Percentiles rank a stretch among this genome's conserved stretches.
Evolutionary conservation across 2,329 filamentous ascomycete genomes (phyloP).

Genomic region (Pyricularia sp.): DNA sequence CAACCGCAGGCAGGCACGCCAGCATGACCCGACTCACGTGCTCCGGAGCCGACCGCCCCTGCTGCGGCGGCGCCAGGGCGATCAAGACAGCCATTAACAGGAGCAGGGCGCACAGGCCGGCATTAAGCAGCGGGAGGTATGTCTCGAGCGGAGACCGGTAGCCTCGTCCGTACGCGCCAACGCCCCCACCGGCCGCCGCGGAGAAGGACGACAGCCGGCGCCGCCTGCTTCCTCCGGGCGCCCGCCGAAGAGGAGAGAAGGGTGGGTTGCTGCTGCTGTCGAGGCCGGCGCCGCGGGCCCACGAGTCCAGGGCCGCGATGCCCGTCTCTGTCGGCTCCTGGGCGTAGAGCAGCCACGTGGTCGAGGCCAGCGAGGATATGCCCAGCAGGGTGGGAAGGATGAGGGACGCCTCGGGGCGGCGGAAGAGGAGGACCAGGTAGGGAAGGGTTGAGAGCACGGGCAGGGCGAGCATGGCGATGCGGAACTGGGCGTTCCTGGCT

Average conservation of each 20-base stretch:
- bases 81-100: constrained; percentile 31
- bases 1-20: constrained; percentile 42
- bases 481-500: constrained; percentile 48
- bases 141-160: constrained; percentile 37
- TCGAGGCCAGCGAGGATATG: constrained; percentile 53
- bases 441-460: constrained; percentile 25
- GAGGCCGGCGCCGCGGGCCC: constrained; percentile 17
- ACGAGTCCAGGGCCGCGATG: constrained; percentile 37
- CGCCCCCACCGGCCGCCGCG: neutral
- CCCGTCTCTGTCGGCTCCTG: constrained; percentile 47
- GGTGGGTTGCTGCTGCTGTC: neutral
- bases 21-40: constrained; percentile 28
- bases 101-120: constrained; percentile 44
- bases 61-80: constrained; percentile 14
- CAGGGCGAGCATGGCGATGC: constrained; percentile 41
- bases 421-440: constrained; percentile 16
- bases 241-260: neutral
- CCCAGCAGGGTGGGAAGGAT: constrained; percentile 42
- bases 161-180: neutral
- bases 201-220: constrained; percentile 12
- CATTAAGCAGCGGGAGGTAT: constrained; percentile 53
- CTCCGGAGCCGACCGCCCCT: neutral
- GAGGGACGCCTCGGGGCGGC: constrained; percentile 17
- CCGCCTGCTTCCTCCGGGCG: neutral
- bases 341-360: constrained; percentile 49